These are phyloP conservation scores for Phaseolus lunatus DNA, from an alignment of 306 rosid genomes.

Conservation along the genomic window DNA sequence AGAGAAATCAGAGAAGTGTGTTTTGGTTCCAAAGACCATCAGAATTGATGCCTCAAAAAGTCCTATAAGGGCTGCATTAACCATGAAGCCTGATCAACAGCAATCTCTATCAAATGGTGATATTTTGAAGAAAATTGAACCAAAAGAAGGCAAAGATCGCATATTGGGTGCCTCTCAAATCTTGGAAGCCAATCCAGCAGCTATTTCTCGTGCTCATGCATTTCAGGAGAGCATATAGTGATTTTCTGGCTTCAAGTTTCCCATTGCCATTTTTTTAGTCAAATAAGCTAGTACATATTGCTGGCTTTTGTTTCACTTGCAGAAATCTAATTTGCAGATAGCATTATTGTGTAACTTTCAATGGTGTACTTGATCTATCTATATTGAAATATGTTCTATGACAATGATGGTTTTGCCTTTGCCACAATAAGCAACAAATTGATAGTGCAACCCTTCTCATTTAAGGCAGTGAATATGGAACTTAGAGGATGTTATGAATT, in stretches of 20 bases:
- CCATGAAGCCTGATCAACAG: constrained; percentile 39
- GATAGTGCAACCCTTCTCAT: constrained; percentile 10
- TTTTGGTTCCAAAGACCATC: constrained; percentile 56
- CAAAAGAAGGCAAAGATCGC: constrained; percentile 49
- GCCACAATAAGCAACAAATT: constrained; percentile 14
- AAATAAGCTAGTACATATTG: constrained; percentile 46
- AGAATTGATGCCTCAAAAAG: constrained; percentile 56
- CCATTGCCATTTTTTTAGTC: constrained; percentile 29
- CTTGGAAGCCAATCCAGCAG: constrained; percentile 57
- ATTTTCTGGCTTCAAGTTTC: constrained; percentile 40
- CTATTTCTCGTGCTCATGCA: constrained; percentile 48
- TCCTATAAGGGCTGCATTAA: constrained; percentile 52
- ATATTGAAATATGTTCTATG: constrained; percentile 28
- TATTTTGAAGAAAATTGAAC: constrained; percentile 22
- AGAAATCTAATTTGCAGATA: constrained; percentile 28
- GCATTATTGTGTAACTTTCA: constrained; percentile 37
- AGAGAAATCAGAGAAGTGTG: constrained; percentile 54
- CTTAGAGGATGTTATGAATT: not conserved
- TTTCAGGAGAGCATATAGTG: constrained; percentile 49
- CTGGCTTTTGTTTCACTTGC: constrained; percentile 39
- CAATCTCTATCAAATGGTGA: constrained; percentile 30
- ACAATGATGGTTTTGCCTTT: constrained; percentile 32
- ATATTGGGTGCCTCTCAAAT: constrained; percentile 48
- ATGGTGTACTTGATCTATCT: constrained; percentile 37
- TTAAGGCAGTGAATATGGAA: constrained; percentile 8